These are phyloP conservation scores for Phytophthora colocasiae DNA, from an alignment of 352 stramenopile species.

Conservation along the genomic window DNA sequence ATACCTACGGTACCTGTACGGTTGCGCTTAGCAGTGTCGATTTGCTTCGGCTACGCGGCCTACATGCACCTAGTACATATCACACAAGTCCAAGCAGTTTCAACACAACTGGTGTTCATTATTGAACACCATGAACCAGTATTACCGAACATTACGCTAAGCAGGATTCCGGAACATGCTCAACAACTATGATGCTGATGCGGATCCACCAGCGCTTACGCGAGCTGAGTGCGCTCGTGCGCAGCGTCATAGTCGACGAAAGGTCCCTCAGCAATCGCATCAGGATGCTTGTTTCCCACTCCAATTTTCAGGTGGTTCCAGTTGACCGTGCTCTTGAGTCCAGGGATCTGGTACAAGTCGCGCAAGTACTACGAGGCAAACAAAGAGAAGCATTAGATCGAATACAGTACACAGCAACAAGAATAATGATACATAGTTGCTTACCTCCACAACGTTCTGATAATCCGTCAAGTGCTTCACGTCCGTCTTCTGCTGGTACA, in stretches of 20 bases:
- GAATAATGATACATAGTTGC: too few species aligned
- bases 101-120: background rate
- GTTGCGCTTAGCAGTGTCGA: too few species aligned
- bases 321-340: constrained; percentile 72
- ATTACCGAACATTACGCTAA: too few species aligned
- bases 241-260: constrained; percentile 40
- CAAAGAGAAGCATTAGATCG: too few species aligned
- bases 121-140: too few species aligned
- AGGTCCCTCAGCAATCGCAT: constrained; percentile 79
- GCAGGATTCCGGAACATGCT: too few species aligned
- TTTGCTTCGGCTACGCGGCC: background rate
- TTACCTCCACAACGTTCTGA: constrained; percentile 44
- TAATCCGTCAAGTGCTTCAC: constrained; percentile 51
- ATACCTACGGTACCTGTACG: too few species aligned
- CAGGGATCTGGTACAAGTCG: constrained; percentile 86
- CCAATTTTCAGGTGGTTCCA: constrained; percentile 92
- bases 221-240: background rate
- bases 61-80: too few species aligned
- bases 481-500: constrained; percentile 30
- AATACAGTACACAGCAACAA: too few species aligned
- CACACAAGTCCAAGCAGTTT: constrained; percentile 47
- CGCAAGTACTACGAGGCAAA: constrained; percentile 33
- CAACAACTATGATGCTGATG: background rate
- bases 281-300: constrained; percentile 82
- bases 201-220: background rate